These are phyloP conservation scores for Elaeis guineensis DNA, from an alignment of 176 grass and related monocot genomes.

Conservation along the genomic window DNA sequence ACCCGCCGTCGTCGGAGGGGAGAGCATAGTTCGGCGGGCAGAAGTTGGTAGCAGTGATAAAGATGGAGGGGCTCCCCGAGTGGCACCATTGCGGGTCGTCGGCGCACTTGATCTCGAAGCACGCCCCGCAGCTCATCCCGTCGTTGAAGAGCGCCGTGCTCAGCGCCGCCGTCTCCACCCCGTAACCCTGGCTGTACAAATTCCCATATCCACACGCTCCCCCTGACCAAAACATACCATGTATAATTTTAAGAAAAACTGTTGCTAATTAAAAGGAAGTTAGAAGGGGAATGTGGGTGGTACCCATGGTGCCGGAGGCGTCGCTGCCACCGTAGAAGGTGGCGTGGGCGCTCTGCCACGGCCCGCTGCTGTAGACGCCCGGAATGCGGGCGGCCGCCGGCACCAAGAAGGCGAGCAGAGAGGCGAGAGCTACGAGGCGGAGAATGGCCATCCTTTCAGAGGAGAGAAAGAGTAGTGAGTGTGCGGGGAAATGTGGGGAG, in stretches of 20 bases:
- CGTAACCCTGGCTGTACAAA: slow-evolving; percentile 9
- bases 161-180: slow-evolving; percentile 13
- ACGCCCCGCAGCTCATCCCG: slow-evolving; percentile 8
- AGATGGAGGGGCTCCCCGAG: background rate
- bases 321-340: slow-evolving; percentile 40
- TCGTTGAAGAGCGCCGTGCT: slow-evolving; percentile 15
- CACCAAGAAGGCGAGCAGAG: background rate
- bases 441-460: slow-evolving; percentile 6
- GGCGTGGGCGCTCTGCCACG: slow-evolving; percentile 38
- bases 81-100: background rate
- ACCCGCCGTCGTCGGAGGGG: slow-evolving; percentile 7
- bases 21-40: slow-evolving; percentile 12
- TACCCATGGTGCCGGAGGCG: slow-evolving; percentile 40
- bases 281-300: too few species aligned
- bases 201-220: slow-evolving; percentile 13
- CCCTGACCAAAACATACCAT: background rate
- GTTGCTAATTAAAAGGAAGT: too few species aligned
- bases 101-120: slow-evolving; percentile 13
- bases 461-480: background rate
- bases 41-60: slow-evolving; percentile 13
- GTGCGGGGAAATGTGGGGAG: background rate
- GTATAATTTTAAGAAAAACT: background rate
- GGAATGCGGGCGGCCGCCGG: slow-evolving; percentile 12
- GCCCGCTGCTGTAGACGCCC: slow-evolving; percentile 19
- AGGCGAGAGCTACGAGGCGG: background rate